Evolutionary conservation across 2,329 filamentous ascomycete species (phyloP).

Genomic region (Knoxdaviesia capensis): DNA sequence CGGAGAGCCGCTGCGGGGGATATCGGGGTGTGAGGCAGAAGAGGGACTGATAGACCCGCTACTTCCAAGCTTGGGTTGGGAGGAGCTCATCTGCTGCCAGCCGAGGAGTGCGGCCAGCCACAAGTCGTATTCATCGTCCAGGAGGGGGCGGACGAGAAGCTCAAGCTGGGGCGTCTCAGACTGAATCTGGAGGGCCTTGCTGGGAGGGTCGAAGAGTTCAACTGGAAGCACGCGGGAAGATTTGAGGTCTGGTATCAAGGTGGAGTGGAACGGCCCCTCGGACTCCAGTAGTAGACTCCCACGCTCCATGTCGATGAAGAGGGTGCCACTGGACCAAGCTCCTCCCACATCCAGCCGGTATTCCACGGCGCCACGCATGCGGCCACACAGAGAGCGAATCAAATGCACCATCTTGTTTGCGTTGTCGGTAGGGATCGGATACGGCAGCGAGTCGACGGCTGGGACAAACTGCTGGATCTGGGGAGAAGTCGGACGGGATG

Average conservation of each 20-base stretch:
- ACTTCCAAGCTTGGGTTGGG: conserved; percentile 24
- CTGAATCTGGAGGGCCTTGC: conserved; percentile 29
- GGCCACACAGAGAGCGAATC: conserved; percentile 59
- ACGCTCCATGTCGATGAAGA: conserved; percentile 58
- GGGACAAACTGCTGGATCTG: conserved; percentile 11
- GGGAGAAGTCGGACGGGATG: conserved; percentile 38
- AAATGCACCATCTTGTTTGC: conserved; percentile 51
- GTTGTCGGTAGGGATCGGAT: conserved; percentile 43
- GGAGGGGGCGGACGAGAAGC: conserved; percentile 43
- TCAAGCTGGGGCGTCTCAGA: conserved; percentile 26
- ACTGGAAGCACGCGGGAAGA: conserved; percentile 48
- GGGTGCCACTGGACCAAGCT: conserved; percentile 50
- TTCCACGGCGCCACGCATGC: conserved; percentile 61
- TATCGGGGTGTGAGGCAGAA: conserved; percentile 19
- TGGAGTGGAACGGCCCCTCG: conserved; percentile 40
- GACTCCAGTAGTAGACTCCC: conserved; percentile 59
- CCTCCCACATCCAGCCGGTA: conserved; percentile 43
- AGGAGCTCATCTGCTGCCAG: conserved; percentile 57
- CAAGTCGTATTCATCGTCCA: conserved; percentile 47
- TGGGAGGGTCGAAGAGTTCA: conserved; percentile 14
- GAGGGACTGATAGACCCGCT: conserved; percentile 12
- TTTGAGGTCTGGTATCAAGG: conserved; percentile 52
- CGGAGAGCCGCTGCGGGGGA: conserved; percentile 16
- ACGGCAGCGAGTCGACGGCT: conserved; percentile 36
- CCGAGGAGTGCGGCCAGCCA: conserved; percentile 67